These are phyloP conservation scores for Saraca asoca DNA, from an alignment of 331 rosid species.

Conservation along the genomic window DNA sequence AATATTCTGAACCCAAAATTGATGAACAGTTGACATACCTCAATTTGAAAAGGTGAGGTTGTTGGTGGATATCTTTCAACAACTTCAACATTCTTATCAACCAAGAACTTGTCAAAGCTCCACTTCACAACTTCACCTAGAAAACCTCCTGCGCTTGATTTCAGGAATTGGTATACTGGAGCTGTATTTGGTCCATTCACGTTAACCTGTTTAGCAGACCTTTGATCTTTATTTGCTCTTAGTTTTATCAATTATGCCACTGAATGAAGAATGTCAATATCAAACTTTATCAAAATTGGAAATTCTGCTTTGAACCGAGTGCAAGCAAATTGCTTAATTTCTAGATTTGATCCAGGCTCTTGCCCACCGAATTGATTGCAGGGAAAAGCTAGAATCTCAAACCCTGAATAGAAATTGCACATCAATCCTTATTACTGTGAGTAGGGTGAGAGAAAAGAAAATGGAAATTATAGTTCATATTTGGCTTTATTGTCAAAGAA, in stretches of 20 bases:
- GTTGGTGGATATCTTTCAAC: slow-evolving; percentile 91
- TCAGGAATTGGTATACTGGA: slow-evolving; percentile 90
- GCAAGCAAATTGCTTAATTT: slow-evolving; percentile 94
- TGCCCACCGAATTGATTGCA: slow-evolving; percentile 98
- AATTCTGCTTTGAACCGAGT: slow-evolving; percentile 91
- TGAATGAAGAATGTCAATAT: slow-evolving; percentile 19
- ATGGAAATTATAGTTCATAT: too few species aligned
- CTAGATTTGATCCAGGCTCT: slow-evolving; percentile 90
- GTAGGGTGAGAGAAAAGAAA: too few species aligned
- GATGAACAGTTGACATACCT: slow-evolving; percentile 66
- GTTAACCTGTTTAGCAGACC: slow-evolving; percentile 70
- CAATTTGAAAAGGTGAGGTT: slow-evolving; percentile 94
- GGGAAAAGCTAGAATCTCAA: slow-evolving; percentile 95
- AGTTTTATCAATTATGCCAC: slow-evolving; percentile 27
- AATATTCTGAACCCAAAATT: too few species aligned
- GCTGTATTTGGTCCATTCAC: slow-evolving; percentile 93
- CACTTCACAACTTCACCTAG: slow-evolving; percentile 86
- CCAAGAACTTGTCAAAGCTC: slow-evolving; percentile 99
- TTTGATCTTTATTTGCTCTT: slow-evolving; percentile 26
- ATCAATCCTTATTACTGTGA: slow-evolving; percentile 2
- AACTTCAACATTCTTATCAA: slow-evolving; percentile 93
- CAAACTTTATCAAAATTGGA: slow-evolving; percentile 91
- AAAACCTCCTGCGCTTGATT: slow-evolving; percentile 89
- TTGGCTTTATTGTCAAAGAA: too few species aligned
- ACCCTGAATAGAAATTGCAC: slow-evolving; percentile 54